Conservation (phyloP, 495 filamentous ascomycete genomes). For the Tuber umbilicatum region DNA sequence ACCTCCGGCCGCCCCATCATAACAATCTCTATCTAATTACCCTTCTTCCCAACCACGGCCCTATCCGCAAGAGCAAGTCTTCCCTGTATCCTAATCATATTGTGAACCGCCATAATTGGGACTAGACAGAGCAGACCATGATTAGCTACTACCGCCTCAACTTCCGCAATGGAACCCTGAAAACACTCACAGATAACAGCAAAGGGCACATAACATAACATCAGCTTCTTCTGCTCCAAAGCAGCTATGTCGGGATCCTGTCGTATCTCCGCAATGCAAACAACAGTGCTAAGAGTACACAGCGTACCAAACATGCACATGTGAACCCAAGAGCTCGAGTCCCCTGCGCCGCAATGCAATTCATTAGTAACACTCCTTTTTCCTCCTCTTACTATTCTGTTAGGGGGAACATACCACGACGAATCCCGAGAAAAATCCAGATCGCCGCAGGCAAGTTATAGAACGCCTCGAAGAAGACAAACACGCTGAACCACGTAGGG, state of each 20-base stretch:
- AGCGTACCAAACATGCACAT: not conserved
- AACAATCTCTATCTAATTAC: not conserved
- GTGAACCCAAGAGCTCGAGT: not conserved
- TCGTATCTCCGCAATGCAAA: conserved; percentile 17
- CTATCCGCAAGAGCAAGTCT: not conserved
- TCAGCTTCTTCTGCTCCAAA: conserved; percentile 19
- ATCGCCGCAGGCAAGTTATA: conserved; percentile 36
- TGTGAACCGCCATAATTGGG: not conserved
- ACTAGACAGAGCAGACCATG: not conserved
- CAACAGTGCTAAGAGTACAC: conserved; percentile 1
- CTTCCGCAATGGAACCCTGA: not conserved
- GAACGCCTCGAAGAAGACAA: conserved; percentile 21
- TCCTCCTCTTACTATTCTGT: not conserved
- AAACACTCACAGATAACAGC: conserved; percentile 25
- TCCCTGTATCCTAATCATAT: conserved; percentile 2
- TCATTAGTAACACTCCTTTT: not conserved
- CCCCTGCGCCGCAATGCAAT: not conserved
- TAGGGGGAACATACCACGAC: conserved; percentile 5
- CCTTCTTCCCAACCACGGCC: not conserved
- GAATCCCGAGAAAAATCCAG: conserved; percentile 27
- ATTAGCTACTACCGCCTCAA: not conserved
- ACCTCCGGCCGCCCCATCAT: not conserved
- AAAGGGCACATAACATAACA: conserved; percentile 29
- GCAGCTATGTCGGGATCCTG: conserved; percentile 24
- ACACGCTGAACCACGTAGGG: conserved; percentile 35